Percentiles rank a stretch among this genome's conserved stretches.
These are phyloP conservation scores for Trichothecium sympodiale DNA, from an alignment of 2,329 filamentous ascomycete species.

Conservation along the genomic window DNA sequence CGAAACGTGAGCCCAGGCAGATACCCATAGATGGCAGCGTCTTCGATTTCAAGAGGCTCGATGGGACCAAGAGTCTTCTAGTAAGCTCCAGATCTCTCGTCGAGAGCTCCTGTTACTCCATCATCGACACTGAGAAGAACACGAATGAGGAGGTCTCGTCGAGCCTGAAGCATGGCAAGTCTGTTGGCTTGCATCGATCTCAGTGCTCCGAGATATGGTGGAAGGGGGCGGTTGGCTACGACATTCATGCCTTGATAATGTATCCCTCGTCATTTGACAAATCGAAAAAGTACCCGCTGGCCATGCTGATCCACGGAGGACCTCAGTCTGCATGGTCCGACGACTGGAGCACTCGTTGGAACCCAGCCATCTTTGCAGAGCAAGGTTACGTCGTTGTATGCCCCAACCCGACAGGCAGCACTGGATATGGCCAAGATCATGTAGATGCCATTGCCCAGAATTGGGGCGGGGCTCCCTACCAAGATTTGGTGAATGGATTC, in stretches of 20 bases:
- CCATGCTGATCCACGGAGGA: constrained; percentile 73
- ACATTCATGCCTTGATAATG: constrained; percentile 58
- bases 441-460: constrained; percentile 66
- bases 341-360: constrained; percentile 75
- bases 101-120: constrained; percentile 60
- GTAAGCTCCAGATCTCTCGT: constrained; percentile 57
- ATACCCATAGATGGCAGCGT: constrained; percentile 45
- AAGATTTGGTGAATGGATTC: constrained; percentile 70
- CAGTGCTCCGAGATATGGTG: constrained; percentile 63
- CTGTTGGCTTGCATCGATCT: constrained; percentile 51
- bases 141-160: constrained; percentile 43
- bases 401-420: constrained; percentile 75
- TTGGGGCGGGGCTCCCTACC: constrained; percentile 79
- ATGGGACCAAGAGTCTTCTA: constrained; percentile 40
- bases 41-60: constrained; percentile 39
- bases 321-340: constrained; percentile 69
- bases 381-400: constrained; percentile 76
- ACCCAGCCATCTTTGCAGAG: constrained; percentile 75
- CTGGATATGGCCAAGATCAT: constrained; percentile 69
- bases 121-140: constrained; percentile 38
- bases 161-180: constrained; percentile 51
- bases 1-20: constrained; percentile 33
- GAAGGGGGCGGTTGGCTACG: constrained; percentile 49
- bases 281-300: constrained; percentile 65
- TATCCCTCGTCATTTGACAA: constrained; percentile 57